Conservation (phyloP, 768 basidiomycete species). For the Termitomyces sp. region DNA sequence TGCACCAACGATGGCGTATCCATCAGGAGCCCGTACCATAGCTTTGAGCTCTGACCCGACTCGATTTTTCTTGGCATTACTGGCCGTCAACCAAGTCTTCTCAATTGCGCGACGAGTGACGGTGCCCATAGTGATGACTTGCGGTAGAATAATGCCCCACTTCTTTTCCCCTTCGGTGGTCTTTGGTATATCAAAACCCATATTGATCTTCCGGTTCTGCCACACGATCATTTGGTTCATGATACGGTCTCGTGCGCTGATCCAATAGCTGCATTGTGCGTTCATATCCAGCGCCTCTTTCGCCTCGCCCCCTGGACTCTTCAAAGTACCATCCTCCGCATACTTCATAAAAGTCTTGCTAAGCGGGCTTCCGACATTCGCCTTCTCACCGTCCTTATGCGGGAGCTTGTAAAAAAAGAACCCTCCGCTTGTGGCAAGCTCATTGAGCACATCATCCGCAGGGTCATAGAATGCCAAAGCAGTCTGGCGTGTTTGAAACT, state of each 20-base stretch:
- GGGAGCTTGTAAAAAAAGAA: conserved; percentile 87
- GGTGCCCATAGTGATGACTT: conserved; percentile 97
- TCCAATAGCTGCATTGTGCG: conserved; percentile 96
- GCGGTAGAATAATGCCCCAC: conserved; percentile 91
- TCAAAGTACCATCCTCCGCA: conserved; percentile 81
- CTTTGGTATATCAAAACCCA: conserved; percentile 39
- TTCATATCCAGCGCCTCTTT: conserved; percentile 86
- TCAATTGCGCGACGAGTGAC: conserved; percentile 97
- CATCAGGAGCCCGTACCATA: conserved; percentile 91
- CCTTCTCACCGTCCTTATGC: conserved; percentile 91
- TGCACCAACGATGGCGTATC: conserved; percentile 93
- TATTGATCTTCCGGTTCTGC: conserved; percentile 45
- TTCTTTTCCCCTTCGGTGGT: conserved; percentile 28
- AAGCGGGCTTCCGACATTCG: conserved; percentile 93
- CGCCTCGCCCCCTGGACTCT: conserved; percentile 77
- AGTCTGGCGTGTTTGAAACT: conserved; percentile 39
- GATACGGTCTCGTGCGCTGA: conserved; percentile 88
- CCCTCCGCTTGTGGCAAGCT: conserved; percentile 39
- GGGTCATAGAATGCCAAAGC: conserved; percentile 57
- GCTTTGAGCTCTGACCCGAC: conserved; percentile 98
- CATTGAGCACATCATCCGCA: conserved; percentile 53
- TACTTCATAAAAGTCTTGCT: conserved; percentile 86
- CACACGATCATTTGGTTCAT: conserved; percentile 91
- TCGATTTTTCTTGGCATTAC: conserved; percentile 95
- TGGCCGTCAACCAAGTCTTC: conserved; percentile 96